Base-by-base conservation (phyloP, 208 protist genomes). In the Lotmaria passim region DNA sequence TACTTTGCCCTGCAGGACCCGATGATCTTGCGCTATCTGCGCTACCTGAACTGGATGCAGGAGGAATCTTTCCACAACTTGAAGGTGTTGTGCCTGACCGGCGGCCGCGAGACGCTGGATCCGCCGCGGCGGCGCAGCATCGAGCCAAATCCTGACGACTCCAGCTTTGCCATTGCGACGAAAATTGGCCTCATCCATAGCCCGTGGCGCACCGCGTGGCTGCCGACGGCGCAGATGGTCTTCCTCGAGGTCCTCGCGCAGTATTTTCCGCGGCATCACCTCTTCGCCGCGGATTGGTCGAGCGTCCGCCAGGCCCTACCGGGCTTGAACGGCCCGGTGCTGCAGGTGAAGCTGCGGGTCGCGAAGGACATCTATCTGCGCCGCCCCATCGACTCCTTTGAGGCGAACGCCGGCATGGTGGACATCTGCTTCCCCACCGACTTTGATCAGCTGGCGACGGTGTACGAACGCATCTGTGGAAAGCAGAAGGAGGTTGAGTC, bases 351-450 rank as follows among this genome's bases (percentile, higher is more conserved):
- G 74, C 65, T 93, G 64, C 87, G 89, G 36, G 71, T 95, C 23
- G 89, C 89, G 2, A 92, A 93, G 66, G 82, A 94, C 48, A 60
- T 92, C 8, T 96, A 89, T 58, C 69, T 92, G 14, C 86, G 88
- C 31, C 67, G 73, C 28, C 80, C 86, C 31, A 73, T 78, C 38
- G 86, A 92, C 26, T 50, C 78, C 23, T 75, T 93, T 1, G 71
- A 93, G 44, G 48, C 79, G 28, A 94, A 94, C 66, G 85, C 87
- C 12, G 92, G 92, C 33, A 90, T 93, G 87, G 74, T 93, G 34
- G 90, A 96, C 58, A 90, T 96, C 47, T 94, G 86, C 71, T 96
- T 95, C 58, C 90, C 89, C 0, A 96, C 92, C 14, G 85, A 96
- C 63, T 96, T 95, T 79, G 83, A 91, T 3, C 79, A 90, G 53